phyloP scores from a whole-genome alignment of 2,329 filamentous ascomycete genomes.

The Aspergillus puulaauensis region DNA sequence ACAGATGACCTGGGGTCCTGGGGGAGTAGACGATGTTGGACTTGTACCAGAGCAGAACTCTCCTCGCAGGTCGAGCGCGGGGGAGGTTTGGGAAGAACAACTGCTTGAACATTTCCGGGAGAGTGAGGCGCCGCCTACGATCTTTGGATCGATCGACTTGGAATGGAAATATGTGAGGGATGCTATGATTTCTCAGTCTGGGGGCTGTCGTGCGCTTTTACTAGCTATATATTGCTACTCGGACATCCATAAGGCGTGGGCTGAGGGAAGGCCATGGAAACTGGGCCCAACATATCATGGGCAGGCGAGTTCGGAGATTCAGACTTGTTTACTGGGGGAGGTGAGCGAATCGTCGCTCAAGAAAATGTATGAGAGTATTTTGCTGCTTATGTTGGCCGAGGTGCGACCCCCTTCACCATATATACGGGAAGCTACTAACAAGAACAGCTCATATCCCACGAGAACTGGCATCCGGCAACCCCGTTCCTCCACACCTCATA shows the following conservation, averaged over 20 bases:
- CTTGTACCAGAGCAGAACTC: not conserved
- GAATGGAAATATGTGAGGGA: slow-evolving; percentile 34
- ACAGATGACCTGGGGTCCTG: slow-evolving; percentile 8
- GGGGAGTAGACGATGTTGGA: not conserved
- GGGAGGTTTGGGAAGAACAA: slow-evolving; percentile 24
- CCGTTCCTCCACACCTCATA: slow-evolving; percentile 33
- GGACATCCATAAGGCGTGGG: slow-evolving; percentile 30
- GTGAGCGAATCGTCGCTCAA: slow-evolving; percentile 24
- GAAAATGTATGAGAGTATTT: slow-evolving; percentile 28
- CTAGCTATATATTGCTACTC: slow-evolving; percentile 35
- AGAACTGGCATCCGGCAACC: slow-evolving; percentile 26
- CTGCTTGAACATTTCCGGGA: slow-evolving; percentile 29
- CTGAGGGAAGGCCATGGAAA: slow-evolving; percentile 27
- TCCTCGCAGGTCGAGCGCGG: not conserved
- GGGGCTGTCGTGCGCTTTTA: slow-evolving; percentile 24
- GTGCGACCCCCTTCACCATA: slow-evolving; percentile 17
- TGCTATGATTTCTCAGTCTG: slow-evolving; percentile 25
- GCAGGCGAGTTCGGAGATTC: slow-evolving; percentile 30
- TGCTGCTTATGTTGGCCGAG: slow-evolving; percentile 38
- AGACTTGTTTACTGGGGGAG: slow-evolving; percentile 27
- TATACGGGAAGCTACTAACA: not conserved
- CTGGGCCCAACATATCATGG: slow-evolving; percentile 32
- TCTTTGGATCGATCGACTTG: slow-evolving; percentile 31
- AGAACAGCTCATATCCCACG: slow-evolving; percentile 28
- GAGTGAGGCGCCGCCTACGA: slow-evolving; percentile 29